Conservation (phyloP, 164 flowering plant species). For the Aristolochia contorta region DNA sequence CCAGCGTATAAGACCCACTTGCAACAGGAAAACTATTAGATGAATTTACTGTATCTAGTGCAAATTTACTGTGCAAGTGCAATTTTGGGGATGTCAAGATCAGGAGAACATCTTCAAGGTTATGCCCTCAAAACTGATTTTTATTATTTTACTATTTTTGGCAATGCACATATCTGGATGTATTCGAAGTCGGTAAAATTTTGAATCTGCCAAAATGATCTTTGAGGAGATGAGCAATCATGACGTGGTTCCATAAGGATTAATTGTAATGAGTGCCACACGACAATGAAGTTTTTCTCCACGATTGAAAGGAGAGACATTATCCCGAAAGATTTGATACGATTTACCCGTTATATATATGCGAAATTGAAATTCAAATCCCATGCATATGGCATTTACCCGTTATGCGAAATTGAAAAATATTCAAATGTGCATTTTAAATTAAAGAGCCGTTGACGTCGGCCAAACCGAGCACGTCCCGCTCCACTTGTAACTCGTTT, state of each 20-base stretch:
- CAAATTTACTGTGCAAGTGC: conserved; percentile 51
- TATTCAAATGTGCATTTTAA: no score
- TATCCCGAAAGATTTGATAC: conserved; percentile 35
- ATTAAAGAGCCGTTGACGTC: no score
- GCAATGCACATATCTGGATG: conserved; percentile 50
- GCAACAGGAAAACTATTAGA: conserved; percentile 31
- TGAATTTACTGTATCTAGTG: conserved; percentile 36
- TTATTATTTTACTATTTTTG: conserved; percentile 17
- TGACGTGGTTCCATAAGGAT: conserved; percentile 41
- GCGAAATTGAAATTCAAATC: no score
- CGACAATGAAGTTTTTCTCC: conserved; percentile 38
- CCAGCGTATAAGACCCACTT: no score
- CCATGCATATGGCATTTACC: no score
- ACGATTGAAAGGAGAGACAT: conserved; percentile 31
- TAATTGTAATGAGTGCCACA: conserved; percentile 43
- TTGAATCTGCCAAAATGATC: conserved; percentile 31
- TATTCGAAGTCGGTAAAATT: conserved; percentile 48
- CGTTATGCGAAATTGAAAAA: no score
- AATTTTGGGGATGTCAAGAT: conserved; percentile 29
- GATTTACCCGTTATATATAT: no score
- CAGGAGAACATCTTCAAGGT: conserved; percentile 48
- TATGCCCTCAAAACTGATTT: conserved; percentile 37
- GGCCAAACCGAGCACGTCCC: no score
- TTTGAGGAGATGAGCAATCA: conserved; percentile 29
- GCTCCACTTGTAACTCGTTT: no score